Conservation (phyloP, 1,284 basidiomycete species). For the Ganoderma resinaceum region DNA sequence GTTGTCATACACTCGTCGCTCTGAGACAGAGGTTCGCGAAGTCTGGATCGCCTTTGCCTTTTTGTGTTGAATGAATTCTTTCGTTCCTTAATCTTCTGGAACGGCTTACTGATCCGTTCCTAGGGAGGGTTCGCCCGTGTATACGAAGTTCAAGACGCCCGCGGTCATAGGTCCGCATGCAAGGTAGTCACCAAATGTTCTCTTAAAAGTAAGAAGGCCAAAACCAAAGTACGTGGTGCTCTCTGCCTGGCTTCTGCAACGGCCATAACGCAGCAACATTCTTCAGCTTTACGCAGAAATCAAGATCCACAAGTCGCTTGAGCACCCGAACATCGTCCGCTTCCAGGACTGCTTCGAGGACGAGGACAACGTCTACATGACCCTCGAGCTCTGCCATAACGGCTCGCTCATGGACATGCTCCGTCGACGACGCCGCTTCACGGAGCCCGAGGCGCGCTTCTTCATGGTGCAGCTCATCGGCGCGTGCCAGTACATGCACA, state of each 20-base stretch:
- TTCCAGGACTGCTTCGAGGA: conserved; percentile 98
- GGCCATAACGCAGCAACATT: neutral
- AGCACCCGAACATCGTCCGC: conserved; percentile 92
- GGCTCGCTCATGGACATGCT: conserved; percentile 94
- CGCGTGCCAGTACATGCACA: conserved; percentile 97
- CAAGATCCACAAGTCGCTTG: conserved; percentile 93
- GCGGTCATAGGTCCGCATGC: conserved; percentile 76
- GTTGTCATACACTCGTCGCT: neutral
- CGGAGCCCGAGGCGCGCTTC: conserved; percentile 92
- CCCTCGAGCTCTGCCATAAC: conserved; percentile 90
- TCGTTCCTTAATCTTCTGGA: neutral
- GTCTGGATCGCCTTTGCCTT: neutral
- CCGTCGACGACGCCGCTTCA: conserved; percentile 86
- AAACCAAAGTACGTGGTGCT: conserved; percentile 76
- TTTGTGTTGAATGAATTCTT: neutral
- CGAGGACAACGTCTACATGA: conserved; percentile 96
- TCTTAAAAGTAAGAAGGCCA: conserved; percentile 90
- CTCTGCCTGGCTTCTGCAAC: neutral
- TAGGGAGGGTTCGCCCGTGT: conserved; percentile 93
- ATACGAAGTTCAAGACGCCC: conserved; percentile 83
- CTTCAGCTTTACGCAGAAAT: conserved; percentile 94
- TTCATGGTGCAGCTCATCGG: conserved; percentile 96
- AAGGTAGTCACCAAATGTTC: conserved; percentile 88
- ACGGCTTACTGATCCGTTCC: neutral
- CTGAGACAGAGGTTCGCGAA: neutral